phyloP scores from a whole-genome alignment of 192 early-diverging fungal species.

The Podila horticola region DNA sequence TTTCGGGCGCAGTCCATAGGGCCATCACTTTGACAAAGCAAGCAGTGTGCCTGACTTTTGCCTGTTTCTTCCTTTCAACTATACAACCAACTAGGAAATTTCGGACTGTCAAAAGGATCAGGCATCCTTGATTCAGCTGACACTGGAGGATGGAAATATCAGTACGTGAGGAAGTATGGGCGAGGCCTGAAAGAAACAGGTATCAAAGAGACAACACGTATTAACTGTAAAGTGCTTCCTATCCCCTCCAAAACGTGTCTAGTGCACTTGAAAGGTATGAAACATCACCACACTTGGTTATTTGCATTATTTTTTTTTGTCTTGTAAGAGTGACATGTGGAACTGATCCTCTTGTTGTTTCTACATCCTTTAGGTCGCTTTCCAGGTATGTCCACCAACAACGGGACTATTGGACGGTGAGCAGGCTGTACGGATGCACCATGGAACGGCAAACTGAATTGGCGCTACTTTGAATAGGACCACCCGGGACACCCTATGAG shows the following conservation, averaged over 20 bases:
- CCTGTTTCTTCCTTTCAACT: not conserved
- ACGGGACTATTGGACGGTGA: no score
- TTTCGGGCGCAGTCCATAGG: no score
- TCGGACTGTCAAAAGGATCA: constrained; percentile 43
- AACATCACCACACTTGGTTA: not conserved
- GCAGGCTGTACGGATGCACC: not conserved
- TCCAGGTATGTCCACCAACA: constrained; percentile 18
- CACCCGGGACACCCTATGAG: constrained; percentile 42
- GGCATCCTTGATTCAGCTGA: constrained; percentile 36
- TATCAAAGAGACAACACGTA: not conserved
- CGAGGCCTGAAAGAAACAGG: not conserved
- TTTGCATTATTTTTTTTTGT: not conserved
- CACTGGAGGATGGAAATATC: constrained; percentile 43
- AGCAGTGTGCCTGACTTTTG: not conserved
- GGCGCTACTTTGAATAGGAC: constrained; percentile 13
- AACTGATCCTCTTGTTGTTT: not conserved
- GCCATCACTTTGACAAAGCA: no score
- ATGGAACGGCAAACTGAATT: not conserved
- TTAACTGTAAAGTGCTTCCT: not conserved
- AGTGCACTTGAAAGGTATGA: constrained; percentile 51
- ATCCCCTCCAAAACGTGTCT: not conserved
- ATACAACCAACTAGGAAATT: constrained; percentile 22
- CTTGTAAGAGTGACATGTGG: not conserved
- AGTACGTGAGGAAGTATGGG: constrained; percentile 22
- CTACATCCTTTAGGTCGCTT: constrained; percentile 19